Evolutionary conservation across 495 filamentous ascomycete genomes (phyloP).

Genomic region (Peziza echinospora): DNA sequence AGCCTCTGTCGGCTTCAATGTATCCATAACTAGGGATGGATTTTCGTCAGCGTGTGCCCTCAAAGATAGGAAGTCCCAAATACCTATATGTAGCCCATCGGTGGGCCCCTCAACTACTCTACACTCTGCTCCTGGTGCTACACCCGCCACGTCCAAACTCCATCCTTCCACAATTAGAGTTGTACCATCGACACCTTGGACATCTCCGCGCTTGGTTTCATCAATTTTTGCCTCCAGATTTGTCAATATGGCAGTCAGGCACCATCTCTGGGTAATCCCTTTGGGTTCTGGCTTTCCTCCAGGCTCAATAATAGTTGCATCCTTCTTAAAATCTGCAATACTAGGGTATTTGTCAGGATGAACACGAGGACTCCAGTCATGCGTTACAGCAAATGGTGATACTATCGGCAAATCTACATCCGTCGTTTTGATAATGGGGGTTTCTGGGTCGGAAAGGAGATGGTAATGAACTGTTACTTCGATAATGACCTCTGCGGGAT

Average conservation of each 20-base stretch:
- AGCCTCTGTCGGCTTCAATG: neutral
- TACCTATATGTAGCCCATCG: no score
- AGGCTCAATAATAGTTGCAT: slow-evolving; percentile 22
- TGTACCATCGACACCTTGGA: slow-evolving; percentile 21
- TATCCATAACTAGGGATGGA: neutral
- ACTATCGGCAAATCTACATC: slow-evolving; percentile 46
- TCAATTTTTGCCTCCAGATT: slow-evolving; percentile 23
- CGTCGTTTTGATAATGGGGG: slow-evolving; percentile 53
- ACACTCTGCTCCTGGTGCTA: no score
- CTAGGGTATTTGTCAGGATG: slow-evolving; percentile 67
- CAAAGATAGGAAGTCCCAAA: no score
- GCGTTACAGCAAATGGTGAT: slow-evolving; percentile 71
- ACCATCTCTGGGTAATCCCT: slow-evolving; percentile 68
- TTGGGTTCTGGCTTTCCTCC: slow-evolving; percentile 14
- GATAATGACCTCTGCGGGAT: slow-evolving; percentile 42
- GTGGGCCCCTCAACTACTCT: no score
- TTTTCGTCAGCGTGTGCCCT: no score
- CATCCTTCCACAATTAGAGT: neutral
- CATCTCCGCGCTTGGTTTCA: slow-evolving; percentile 14
- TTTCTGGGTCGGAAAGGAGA: slow-evolving; percentile 59
- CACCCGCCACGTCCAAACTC: no score
- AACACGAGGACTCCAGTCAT: slow-evolving; percentile 56
- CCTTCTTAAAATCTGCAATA: slow-evolving; percentile 39
- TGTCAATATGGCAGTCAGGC: slow-evolving; percentile 45
- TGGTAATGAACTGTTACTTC: slow-evolving; percentile 54